Conservation (phyloP, 768 basidiomycete species). For the Trametopsis cervina region DNA sequence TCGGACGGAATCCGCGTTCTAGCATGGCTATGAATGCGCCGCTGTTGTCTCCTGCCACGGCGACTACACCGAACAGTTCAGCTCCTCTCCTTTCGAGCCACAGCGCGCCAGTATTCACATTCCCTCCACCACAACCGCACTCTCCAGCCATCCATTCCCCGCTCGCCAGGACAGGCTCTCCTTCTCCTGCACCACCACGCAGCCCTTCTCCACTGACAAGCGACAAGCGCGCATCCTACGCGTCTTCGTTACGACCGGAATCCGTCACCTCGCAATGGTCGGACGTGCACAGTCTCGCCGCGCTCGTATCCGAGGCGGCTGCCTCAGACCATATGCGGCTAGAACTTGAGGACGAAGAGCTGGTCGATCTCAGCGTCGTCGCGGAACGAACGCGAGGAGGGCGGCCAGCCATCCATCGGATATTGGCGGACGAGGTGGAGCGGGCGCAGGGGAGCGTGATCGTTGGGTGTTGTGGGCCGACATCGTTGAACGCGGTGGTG, state of each 20-base stretch:
- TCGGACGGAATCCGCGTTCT: background rate
- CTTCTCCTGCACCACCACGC: background rate
- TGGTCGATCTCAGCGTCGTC: conserved; percentile 49
- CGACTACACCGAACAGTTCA: conserved; percentile 11
- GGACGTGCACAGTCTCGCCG: conserved; percentile 21
- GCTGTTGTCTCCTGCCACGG: conserved; percentile 1
- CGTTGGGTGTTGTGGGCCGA: conserved; percentile 78
- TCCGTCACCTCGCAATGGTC: conserved; percentile 19
- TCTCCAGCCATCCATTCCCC: background rate
- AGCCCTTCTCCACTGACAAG: background rate
- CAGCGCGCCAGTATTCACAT: background rate
- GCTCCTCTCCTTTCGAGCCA: conserved; percentile 4
- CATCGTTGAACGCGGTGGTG: conserved; percentile 60
- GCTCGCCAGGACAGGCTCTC: conserved; percentile 1
- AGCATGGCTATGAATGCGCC: background rate
- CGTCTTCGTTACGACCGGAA: conserved; percentile 9
- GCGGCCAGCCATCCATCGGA: conserved; percentile 54
- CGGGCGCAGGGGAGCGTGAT: conserved; percentile 46
- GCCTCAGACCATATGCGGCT: conserved; percentile 28
- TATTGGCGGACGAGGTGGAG: conserved; percentile 61
- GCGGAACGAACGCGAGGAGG: conserved; percentile 61
- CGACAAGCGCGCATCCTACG: conserved; percentile 5
- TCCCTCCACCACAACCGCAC: background rate
- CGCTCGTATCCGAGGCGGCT: conserved; percentile 20
- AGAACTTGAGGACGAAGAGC: conserved; percentile 50